Evolutionary conservation across 768 basidiomycete genomes (phyloP).

Genomic region (Leccinum boreale): DNA sequence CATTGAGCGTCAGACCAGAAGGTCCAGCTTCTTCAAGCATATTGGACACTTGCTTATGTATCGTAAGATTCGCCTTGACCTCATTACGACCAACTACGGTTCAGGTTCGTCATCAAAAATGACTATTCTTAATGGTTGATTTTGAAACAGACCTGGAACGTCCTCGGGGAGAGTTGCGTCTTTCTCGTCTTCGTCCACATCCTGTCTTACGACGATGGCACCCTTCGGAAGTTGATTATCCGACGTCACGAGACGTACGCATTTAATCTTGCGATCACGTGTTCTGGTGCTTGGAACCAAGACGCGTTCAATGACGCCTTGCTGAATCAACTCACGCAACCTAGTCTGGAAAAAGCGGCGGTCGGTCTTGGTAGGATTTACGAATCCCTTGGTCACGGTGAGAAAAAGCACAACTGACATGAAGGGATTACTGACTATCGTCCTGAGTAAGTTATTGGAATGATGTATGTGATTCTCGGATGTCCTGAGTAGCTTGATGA

Average conservation of each 20-base stretch:
- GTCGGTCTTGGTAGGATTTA: conserved; percentile 69
- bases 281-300: conserved; percentile 59
- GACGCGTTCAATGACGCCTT: conserved; percentile 74
- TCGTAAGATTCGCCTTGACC: conserved; percentile 58
- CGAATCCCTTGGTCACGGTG: conserved; percentile 56
- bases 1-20: conserved; percentile 70
- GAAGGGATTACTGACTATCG: conserved; percentile 51
- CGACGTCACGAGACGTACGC: conserved; percentile 60
- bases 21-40: conserved; percentile 66
- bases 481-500: conserved; percentile 68
- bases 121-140: neutral
- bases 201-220: conserved; percentile 34
- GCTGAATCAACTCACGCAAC: conserved; percentile 67
- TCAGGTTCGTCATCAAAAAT: neutral
- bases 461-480: conserved; percentile 70
- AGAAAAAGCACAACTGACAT: neutral
- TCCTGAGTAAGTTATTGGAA: conserved; percentile 72
- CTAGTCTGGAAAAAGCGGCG: conserved; percentile 80
- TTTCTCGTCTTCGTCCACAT: conserved; percentile 42
- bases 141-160: conserved; percentile 27
- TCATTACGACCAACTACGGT: conserved; percentile 35
- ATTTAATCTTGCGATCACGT: conserved; percentile 49
- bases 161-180: conserved; percentile 28
- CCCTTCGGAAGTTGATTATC: conserved; percentile 36
- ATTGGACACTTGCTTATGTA: conserved; percentile 79